Base-by-base conservation (phyloP, 345 rosid species). In the Citrus hindsii region DNA sequence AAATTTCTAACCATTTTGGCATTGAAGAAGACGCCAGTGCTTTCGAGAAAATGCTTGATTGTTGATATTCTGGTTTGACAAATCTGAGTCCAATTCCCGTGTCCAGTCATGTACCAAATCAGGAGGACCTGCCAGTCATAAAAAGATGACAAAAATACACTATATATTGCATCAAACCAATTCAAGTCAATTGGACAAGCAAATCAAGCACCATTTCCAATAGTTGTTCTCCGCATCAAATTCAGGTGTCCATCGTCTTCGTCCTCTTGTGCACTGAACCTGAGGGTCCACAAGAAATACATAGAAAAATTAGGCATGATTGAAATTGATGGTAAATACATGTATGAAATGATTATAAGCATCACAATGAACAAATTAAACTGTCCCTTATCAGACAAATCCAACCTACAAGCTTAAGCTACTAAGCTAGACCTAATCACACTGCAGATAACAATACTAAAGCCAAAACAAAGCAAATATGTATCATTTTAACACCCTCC, bases 1-100 rank as follows among this genome's bases (percentile, higher is more conserved):
- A 75, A 63, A 42, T 67, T 22, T 75, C 82, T 79, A 80, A 97
- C 99, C 99, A 82, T 97, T 97, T 92, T 93, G 98, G 87, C 98
- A 97, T 83, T 97, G 99, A 66, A 97, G 89, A 82, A 94, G 99
- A 76, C 98, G 99, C 99, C 99, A 97, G 80, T 93, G 95, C 87
- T 94, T 97, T 79, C 95, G 87, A 4, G 97, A 90, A 87, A 96
- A 96, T 79, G 97, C 97, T 88, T 94, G 99, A 86, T 88, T 92
- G 81, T 82, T 87, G 76, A 88, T 82, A 83, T 88, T 92, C 73
- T 94, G 91, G 86, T 88, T 90, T 38, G 94, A 84, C 67, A 93
- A 84, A 73, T 94, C 96, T 35, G 86, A 88, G 74, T 91, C 94
- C 70, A 88, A 76, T 82, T 93, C 99, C 77, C 80, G 89, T 56